phyloP scores from a whole-genome alignment of 169 alveolate genomes.

The Toxoplasma gondii region DNA sequence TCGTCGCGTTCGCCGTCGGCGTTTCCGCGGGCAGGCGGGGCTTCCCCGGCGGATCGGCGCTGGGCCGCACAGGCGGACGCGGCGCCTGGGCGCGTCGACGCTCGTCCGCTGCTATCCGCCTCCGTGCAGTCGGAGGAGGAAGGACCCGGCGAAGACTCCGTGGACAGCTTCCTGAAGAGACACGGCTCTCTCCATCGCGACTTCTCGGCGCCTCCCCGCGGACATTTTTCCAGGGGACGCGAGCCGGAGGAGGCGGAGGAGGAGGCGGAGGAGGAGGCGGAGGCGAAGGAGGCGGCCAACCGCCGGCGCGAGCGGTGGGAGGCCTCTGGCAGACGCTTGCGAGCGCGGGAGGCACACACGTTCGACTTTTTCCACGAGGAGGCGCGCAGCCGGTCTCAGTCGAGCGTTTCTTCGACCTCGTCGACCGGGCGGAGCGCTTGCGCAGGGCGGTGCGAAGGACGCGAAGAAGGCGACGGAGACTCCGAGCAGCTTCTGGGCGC shows the following conservation, averaged over 20 bases:
- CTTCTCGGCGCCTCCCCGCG: no score
- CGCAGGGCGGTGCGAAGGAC: background rate
- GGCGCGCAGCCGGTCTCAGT: background rate
- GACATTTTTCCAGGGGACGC: background rate
- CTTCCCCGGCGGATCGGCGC: background rate
- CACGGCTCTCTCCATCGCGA: no score
- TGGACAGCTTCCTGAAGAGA: no score
- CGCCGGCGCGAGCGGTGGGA: background rate
- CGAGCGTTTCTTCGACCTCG: background rate
- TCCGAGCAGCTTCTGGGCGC: background rate
- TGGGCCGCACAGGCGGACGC: background rate
- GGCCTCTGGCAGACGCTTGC: background rate
- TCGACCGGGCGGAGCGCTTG: background rate
- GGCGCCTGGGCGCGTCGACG: no score
- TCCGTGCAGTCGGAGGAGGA: no score
- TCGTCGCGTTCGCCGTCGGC: background rate
- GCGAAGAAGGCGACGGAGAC: background rate
- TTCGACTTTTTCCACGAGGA: background rate
- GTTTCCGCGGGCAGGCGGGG: background rate
- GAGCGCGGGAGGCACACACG: background rate
- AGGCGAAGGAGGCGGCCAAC: background rate
- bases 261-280: background rate
- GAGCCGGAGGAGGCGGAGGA: background rate
- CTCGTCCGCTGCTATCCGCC: no score
- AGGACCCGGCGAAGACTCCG: no score